phyloP scores from a whole-genome alignment of 306 rosid genomes.

The Castanea mollissima region DNA sequence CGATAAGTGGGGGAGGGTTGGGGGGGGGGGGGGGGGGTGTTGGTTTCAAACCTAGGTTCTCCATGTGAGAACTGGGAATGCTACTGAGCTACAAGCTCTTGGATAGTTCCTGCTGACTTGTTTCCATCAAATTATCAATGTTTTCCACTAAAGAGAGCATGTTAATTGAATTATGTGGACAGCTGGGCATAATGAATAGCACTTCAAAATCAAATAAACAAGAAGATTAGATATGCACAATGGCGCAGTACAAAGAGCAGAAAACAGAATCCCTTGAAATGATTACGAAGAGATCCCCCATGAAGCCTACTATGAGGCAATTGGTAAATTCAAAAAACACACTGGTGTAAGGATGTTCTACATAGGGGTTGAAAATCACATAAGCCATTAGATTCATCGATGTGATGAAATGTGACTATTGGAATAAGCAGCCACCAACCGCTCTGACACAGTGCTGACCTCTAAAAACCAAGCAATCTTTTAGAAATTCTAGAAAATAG shows the following conservation, averaged over 20 bases:
- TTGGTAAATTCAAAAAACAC: neutral
- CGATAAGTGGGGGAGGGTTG: no score
- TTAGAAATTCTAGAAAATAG: conserved; percentile 1
- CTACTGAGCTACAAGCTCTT: no score
- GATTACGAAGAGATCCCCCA: neutral
- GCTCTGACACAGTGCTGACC: no score
- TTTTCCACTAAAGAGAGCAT: neutral
- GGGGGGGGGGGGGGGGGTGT: no score
- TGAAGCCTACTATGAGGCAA: neutral
- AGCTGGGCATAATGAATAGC: neutral
- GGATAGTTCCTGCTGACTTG: neutral
- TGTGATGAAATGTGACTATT: neutral
- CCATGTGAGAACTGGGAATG: no score
- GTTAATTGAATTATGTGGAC: neutral
- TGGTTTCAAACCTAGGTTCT: no score
- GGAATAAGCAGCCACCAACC: neutral
- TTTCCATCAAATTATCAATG: neutral
- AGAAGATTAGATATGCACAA: neutral
- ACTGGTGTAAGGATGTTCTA: neutral
- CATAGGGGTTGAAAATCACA: neutral
- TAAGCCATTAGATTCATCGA: neutral
- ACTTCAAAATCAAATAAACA: neutral
- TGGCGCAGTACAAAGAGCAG: neutral
- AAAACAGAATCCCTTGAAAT: neutral
- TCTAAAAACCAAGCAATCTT: neutral